These are phyloP conservation scores for Globisporangium parvum DNA, from an alignment of 352 stramenopile genomes.

Conservation along the genomic window DNA sequence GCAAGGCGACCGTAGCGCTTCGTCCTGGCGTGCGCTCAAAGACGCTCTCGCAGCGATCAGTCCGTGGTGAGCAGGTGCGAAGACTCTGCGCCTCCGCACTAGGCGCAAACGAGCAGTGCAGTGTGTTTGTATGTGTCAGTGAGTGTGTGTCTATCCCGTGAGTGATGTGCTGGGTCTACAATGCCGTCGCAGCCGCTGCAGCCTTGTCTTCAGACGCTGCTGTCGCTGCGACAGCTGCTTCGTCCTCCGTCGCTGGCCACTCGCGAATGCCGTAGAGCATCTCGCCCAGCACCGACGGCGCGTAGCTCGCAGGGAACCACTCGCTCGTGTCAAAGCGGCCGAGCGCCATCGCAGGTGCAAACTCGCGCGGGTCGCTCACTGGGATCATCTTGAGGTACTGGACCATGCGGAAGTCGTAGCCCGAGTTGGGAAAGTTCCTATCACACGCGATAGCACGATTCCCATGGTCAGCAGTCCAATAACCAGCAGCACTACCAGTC, in stretches of 20 bases:
- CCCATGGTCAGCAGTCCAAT: too few relatives aligned
- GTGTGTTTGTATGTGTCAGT: not conserved
- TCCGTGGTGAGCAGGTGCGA: slow-evolving; percentile 39
- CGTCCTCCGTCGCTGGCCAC: slow-evolving; percentile 20
- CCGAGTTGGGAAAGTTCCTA: slow-evolving; percentile 41
- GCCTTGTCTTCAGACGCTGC: too few relatives aligned
- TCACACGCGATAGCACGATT: too few relatives aligned
- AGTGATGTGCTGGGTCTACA: too few relatives aligned
- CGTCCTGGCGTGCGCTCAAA: slow-evolving; percentile 44
- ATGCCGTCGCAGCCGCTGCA: too few relatives aligned
- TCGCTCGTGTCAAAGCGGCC: slow-evolving; percentile 23
- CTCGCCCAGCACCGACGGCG: slow-evolving; percentile 24
- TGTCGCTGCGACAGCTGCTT: slow-evolving; percentile 3
- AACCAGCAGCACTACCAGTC: too few relatives aligned
- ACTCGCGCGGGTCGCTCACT: slow-evolving; percentile 29
- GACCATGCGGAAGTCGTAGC: slow-evolving; percentile 46
- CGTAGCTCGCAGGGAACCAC: slow-evolving; percentile 34
- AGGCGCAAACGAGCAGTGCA: not conserved
- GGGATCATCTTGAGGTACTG: slow-evolving; percentile 53
- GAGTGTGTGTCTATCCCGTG: too few relatives aligned
- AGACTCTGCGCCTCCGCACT: too few relatives aligned
- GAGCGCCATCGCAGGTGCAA: slow-evolving; percentile 30
- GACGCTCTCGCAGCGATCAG: slow-evolving; percentile 61
- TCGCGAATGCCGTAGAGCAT: slow-evolving; percentile 31
- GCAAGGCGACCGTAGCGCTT: not conserved